Evolutionary conservation across 2,329 filamentous ascomycete genomes (phyloP), one percentile per base, ranked within the genome.

Genomic region (Achaetomium macrosporum): DNA sequence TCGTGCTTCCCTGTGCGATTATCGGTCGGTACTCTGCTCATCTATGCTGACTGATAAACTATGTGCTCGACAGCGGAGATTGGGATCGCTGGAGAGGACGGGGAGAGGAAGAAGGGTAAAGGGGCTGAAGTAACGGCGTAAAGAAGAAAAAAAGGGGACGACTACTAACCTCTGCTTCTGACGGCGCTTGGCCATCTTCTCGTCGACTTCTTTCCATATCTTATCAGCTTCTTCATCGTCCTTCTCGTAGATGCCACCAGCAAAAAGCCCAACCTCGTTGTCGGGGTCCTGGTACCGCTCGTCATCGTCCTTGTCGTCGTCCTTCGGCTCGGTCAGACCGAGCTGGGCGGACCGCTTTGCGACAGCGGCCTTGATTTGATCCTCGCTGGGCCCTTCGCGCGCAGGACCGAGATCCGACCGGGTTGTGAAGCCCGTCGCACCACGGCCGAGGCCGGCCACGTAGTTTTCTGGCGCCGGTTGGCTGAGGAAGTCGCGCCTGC

Each of bases 191-290:
- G 95, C 91, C 92, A 99, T 97, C 72, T 88, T 92, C 75, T 96
- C 93, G 65, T 99, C 93, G 59, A 99, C 88, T 66, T 90, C 87
- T 65, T 91, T 87, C 74, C 95, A 99, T 65, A 99, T 96, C 64
- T 88, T 81, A 72, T 99, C 93, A 41, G 93, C 93, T 70, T 99
- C 95, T 65, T 99, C 93, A 66, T 99, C 93, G 52, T 99, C 93
- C 68, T 93, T 88, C 69, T 97, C 93, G 73, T 96, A 99, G 63
- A 93, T 88, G 35, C 93, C 93, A 51, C 90, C 92, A 3, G 93
- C 91, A 65, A 99, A 99, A 19, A 99, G 76, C 5, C 95, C 93
- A 44, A 93, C 88, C 69, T 99, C 93, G 65, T 97, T 97, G 64
- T 99, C 93, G 1, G 93, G 93, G 67, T 99, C 93, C 66, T 96